Base-by-base conservation (phyloP, 208 protist species). In the Strigomonas galati region DNA sequence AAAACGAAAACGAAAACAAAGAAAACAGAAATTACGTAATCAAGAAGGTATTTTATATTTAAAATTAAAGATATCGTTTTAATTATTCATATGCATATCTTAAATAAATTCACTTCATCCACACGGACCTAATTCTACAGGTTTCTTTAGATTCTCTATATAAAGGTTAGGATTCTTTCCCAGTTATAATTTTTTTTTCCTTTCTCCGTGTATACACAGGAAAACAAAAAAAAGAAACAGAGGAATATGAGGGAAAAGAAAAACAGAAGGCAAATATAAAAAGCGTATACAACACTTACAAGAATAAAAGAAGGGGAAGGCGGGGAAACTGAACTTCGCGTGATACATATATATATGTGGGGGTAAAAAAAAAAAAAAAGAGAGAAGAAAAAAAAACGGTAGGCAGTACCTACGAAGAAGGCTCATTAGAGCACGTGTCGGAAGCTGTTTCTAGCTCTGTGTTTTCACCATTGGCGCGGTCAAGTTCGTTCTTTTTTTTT, bases 401-500 rank as follows among this genome's bases (percentile, higher is more conserved):
- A 71, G 31, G 49, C 19, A 24, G 3, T 37, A 62, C 0, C 31
- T 46, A 52, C 63, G 56, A 1, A 53, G 37, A 49, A 63, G 51
- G 24, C 17, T n/a, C n/a, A n/a, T n/a, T 51, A 26, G 10, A 23
- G 40, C 43, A 28, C 40, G 14, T 17, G 19, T 46, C 40, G 10
- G 40, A 46, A 12, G 31, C 26, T 4, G 56, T 79, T 24, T 37
- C 46, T 9, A n/a, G 37, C 2, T 1, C 15, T 0, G 10, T 24
- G 15, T 67, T 64, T 4, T 71, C 56, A 10, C 64, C 30, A 12
- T 10, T 28, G 9, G 3, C 24, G 7, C 52, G 2, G 7, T n/a
- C 48, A 15, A 55, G 17, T 19, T 74, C 32, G 27, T 72, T 70
- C 23, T 63, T 26, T 1, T n/a, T 37, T 9, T 74, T 60, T 0